Evolutionary conservation across 805 yeast species (phyloP), one percentile per base, ranked within the genome.

Genomic region (Spathaspora boniae): DNA sequence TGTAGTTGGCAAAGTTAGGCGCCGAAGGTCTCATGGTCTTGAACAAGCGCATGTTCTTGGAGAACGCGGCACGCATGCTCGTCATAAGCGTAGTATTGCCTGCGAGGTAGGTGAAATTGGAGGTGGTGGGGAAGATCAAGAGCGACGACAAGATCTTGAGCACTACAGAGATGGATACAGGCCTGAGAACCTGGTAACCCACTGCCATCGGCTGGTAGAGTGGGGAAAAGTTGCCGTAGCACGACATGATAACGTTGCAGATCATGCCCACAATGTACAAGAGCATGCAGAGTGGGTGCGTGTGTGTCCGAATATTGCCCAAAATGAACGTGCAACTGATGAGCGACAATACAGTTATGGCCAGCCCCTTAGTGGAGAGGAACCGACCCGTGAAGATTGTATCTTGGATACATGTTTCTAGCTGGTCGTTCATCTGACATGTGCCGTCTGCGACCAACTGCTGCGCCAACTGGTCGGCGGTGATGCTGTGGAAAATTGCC

Each of bases 81-180:
- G 36, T 36, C 27, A 56, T 39, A 3, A 44, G 37, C 6, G 37
- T 43, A 2, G 37, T 27, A n/a, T 44, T 32, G 7, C 51, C 55
- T n/a, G 37, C 37, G 27, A 50, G 46, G 35, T 47, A 54, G 14
- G 40, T 41, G 31, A 15, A 47, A 30, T 43, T 49, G 5, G 66
- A 44, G 3, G 65, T 55, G 12, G 45, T 43, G 2, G 68, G 68
- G 40, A 50, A 60, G 3, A 60, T 39, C 7, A 60, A 18, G 2
- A 47, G 24, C 2, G 55, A 19, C 3, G 36, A 34, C 3, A 51
- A 25, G 7, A 56, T 38, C 20, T 47, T 50, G 24, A 55, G 26
- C 9, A 53, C 55, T 22, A 49, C 44, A 2, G 56, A 43, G 4
- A 58, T 12, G 4, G 54, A 60, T 38, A 54, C 46, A 1, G 62